Conservation (phyloP, 139 green algal species). For the Desmodesmus armatus region DNA sequence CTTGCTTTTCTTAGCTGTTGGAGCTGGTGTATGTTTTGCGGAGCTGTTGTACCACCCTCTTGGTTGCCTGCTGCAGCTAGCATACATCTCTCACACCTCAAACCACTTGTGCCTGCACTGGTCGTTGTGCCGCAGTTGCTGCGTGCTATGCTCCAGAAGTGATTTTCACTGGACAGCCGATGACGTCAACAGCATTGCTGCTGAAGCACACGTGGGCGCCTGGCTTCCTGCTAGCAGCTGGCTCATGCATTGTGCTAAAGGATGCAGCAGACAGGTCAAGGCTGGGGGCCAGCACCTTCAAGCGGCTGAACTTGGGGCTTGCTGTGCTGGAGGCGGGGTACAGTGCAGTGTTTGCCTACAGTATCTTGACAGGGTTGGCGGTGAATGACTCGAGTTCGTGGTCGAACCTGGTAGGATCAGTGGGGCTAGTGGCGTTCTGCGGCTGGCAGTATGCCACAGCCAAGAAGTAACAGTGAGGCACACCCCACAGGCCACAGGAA, state of each 20-base stretch:
- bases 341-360: background rate
- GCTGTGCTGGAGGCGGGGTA: slow-evolving; percentile 27
- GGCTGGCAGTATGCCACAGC: no score
- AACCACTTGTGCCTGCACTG: no score
- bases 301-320: slow-evolving; percentile 41
- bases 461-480: background rate
- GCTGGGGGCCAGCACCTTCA: slow-evolving; percentile 72
- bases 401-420: slow-evolving; percentile 38
- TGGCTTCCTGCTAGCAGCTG: slow-evolving; percentile 53
- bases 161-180: slow-evolving; percentile 48
- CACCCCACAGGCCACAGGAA: no score
- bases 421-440: slow-evolving; percentile 3
- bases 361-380: slow-evolving; percentile 21
- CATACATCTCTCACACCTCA: no score
- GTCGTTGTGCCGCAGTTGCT: slow-evolving; percentile 1
- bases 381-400: slow-evolving; percentile 7
- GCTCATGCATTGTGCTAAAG: slow-evolving; percentile 53
- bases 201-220: slow-evolving; percentile 53
- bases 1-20: no score
- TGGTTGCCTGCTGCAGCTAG: no score
- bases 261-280: slow-evolving; percentile 63
- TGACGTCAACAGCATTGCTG: slow-evolving; percentile 9
- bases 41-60: no score
- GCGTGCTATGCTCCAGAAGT: slow-evolving; percentile 36
- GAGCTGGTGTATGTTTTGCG: no score